A percentile compares a stretch with the other conserved stretches of the same genome.
phyloP scores from a whole-genome alignment of 1,284 basidiomycete genomes.

The Trametes hirsuta region DNA sequence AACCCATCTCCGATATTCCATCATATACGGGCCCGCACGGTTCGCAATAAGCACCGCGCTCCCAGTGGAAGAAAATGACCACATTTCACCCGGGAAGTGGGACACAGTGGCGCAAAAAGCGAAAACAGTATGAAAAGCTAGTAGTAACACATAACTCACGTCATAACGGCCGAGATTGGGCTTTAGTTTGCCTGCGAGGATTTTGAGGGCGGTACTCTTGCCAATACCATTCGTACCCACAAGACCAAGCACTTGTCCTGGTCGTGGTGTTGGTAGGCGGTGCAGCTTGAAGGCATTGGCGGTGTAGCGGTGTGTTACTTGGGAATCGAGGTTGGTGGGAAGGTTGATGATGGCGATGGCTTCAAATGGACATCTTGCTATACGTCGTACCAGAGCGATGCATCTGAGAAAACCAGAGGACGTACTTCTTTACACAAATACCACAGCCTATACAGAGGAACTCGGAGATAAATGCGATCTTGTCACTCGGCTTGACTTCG shows the following conservation, averaged over 20 bases:
- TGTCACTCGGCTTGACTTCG: slow-evolving; percentile 91
- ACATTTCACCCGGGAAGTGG: no score
- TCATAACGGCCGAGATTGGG: slow-evolving; percentile 92
- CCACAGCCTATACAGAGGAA: slow-evolving; percentile 96
- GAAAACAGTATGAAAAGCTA: no score
- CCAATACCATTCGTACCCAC: slow-evolving; percentile 99
- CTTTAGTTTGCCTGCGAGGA: slow-evolving; percentile 94
- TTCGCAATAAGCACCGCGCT: no score
- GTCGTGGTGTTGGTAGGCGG: slow-evolving; percentile 91
- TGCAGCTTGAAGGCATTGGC: slow-evolving; percentile 99
- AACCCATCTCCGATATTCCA: no score
- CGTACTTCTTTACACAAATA: slow-evolving; percentile 98
- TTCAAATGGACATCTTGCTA: slow-evolving; percentile 89
- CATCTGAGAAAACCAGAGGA: slow-evolving; percentile 15
- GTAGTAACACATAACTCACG: slow-evolving; percentile 47
- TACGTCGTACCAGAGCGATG: background rate
- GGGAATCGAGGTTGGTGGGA: slow-evolving; percentile 91
- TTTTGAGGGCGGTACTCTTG: slow-evolving; percentile 95
- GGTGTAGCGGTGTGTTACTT: slow-evolving; percentile 96
- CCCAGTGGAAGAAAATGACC: no score
- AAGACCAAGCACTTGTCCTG: slow-evolving; percentile 93
- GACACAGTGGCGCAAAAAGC: no score
- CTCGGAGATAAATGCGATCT: slow-evolving; percentile 97
- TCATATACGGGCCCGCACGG: no score
- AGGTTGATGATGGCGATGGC: slow-evolving; percentile 97